Percentiles rank a stretch among this genome's conserved stretches.
Conservation (phyloP, 768 basidiomycete genomes). For the Suillus occidentalis region DNA sequence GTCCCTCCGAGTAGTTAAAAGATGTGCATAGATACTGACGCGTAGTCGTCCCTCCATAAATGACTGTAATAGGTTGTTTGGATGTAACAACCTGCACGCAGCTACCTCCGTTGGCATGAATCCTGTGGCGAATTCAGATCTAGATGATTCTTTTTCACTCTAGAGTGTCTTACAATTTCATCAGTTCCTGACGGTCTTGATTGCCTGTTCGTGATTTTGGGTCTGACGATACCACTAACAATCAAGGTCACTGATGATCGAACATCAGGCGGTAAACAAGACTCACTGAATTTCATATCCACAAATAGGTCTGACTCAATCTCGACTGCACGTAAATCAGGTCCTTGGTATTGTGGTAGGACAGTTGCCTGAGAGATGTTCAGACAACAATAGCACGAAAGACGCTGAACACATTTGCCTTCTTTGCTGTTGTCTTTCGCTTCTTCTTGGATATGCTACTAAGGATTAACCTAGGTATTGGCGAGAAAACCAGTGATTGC, state of each 20-base stretch:
- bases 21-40: conserved; percentile 46
- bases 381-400: background rate
- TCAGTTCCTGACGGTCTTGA: conserved; percentile 67
- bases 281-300: conserved; percentile 78
- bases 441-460: conserved; percentile 36
- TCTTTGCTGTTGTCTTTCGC: conserved; percentile 27
- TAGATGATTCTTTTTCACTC: background rate
- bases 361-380: conserved; percentile 44
- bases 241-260: conserved; percentile 2
- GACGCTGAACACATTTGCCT: conserved; percentile 14
- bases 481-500: conserved; percentile 5
- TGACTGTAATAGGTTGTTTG: conserved; percentile 52
- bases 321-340: conserved; percentile 58
- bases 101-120: conserved; percentile 67
- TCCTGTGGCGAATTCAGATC: conserved; percentile 41
- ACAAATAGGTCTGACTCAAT: conserved; percentile 68
- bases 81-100: conserved; percentile 60
- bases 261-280: background rate
- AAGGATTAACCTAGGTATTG: background rate
- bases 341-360: conserved; percentile 67
- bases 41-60: conserved; percentile 69
- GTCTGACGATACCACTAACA: conserved; percentile 73
- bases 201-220: conserved; percentile 68
- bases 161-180: conserved; percentile 53
- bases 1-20: background rate